Evolutionary conservation across 164 flowering plant genomes (phyloP), one percentile per base, ranked within the genome.

Genomic region (Chloranthus sessilifolius): DNA sequence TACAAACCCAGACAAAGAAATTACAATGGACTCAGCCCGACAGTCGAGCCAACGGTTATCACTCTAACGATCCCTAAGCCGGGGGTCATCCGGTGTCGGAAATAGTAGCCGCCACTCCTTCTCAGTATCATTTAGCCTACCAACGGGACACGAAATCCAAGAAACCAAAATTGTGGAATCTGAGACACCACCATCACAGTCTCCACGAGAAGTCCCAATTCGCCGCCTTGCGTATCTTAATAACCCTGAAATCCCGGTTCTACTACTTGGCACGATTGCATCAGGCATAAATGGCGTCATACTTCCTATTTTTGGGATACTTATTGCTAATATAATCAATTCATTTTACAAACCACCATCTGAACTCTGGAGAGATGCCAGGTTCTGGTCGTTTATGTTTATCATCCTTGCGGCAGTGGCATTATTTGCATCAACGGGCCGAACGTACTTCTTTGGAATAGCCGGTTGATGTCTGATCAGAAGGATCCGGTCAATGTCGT

Each of bases 241-340:
- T 60, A 74, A 60, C 47, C 77, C 75, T 4, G 79, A 77, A 61
- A 37, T 72, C 42, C 82, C 71, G 3, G 43, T 72, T 5, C 23
- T 74, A 12, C 21, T 77, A 1, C 47, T 74, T 10, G 82, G 79
- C 5, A 7, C 23, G 8, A 2, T 61, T 20, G 60, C 65, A 27
- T 66, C 82, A 52, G 55, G 20, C 11, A 26, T 45, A 39, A 67
- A 60, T 40, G 82, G 82, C 5, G 44, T 47, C n/a, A 48, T 74
- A 26, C 30, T 59, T 9, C 82, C 82, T 6, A 24, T 62, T 11
- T 74, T 67, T 50, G 77, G 68, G 17, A 11, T 69, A 20, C 42
- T 77, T 28, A 15, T 74, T 41, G 60, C 79, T 14, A 51, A 55
- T 24, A 50, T 63, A 5, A 59, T 74, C 22, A 55, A 62, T n/a